Percentiles rank a stretch among this genome's conserved stretches.
These are phyloP conservation scores for Puya raimondii DNA, from an alignment of 176 grass and related monocot species.

Conservation along the genomic window DNA sequence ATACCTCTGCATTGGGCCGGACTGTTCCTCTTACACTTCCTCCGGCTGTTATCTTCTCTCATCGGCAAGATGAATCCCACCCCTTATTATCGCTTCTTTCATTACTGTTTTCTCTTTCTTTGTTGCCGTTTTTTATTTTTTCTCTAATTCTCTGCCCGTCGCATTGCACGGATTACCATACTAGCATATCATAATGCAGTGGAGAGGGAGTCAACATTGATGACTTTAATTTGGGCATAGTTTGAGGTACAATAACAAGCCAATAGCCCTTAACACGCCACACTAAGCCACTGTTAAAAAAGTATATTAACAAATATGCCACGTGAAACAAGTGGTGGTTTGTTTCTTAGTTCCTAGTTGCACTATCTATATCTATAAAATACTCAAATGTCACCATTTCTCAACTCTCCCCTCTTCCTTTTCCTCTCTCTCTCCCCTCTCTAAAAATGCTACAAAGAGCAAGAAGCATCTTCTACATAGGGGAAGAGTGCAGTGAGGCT, in stretches of 20 bases:
- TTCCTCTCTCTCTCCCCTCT: not conserved
- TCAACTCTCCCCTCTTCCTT: not conserved
- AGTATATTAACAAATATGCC: not conserved
- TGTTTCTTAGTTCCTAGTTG: not conserved
- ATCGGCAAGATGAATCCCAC: too few species aligned
- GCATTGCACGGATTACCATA: too few species aligned
- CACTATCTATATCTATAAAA: not conserved
- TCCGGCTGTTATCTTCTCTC: too few species aligned
- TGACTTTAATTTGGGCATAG: not conserved
- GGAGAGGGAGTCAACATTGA: too few species aligned
- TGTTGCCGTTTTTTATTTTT: too few species aligned
- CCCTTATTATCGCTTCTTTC: too few species aligned
- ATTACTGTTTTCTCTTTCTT: too few species aligned
- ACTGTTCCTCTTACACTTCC: too few species aligned
- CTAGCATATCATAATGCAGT: too few species aligned
- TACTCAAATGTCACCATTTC: conserved; percentile 1
- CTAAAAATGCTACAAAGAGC: conserved; percentile 15
- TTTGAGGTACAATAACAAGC: too few species aligned
- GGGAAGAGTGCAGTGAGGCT: conserved; percentile 9
- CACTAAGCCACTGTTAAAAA: not conserved
- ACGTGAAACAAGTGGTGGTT: conserved; percentile 24
- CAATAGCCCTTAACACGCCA: not conserved
- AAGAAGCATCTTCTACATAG: conserved; percentile 25
- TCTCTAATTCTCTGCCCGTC: too few species aligned
- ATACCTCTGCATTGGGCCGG: too few species aligned